phyloP scores from a whole-genome alignment of 495 filamentous ascomycete species.

The Aspergillus sparsus region DNA sequence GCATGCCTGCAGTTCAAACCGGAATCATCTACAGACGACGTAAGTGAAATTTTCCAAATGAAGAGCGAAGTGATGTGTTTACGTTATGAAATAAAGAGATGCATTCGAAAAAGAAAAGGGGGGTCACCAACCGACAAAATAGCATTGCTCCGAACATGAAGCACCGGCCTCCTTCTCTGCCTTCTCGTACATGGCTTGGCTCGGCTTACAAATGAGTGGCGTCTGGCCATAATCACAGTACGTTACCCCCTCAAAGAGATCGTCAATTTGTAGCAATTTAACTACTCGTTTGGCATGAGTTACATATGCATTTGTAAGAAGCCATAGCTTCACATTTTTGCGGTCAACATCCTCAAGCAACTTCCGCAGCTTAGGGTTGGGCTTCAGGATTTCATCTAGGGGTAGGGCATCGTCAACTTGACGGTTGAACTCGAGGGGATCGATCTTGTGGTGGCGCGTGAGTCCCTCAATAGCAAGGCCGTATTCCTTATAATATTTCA shows the following conservation, averaged over 20 bases:
- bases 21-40: constrained; percentile 68
- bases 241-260: constrained; percentile 89
- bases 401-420: constrained; percentile 95
- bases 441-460: constrained; percentile 91
- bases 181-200: constrained; percentile 79
- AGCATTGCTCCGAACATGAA: constrained; percentile 62
- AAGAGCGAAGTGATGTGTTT: not conserved
- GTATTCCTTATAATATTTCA: constrained; percentile 92
- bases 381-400: constrained; percentile 77
- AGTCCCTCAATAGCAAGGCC: constrained; percentile 96
- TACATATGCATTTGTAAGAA: constrained; percentile 94
- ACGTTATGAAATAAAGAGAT: no score
- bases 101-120: not conserved
- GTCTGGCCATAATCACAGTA: constrained; percentile 79
- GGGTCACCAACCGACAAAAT: constrained; percentile 73
- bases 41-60: constrained; percentile 9
- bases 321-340: constrained; percentile 81
- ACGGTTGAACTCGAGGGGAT: constrained; percentile 90
- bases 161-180: constrained; percentile 66
- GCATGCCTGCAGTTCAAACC: constrained; percentile 71
- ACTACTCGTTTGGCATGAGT: constrained; percentile 85
- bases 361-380: constrained; percentile 69
- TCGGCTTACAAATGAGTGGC: constrained; percentile 81
- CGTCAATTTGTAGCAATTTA: constrained; percentile 75
- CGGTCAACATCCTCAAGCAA: constrained; percentile 78